Base-by-base conservation (phyloP, 805 yeast genomes). In the Suhomyces tanzawaensis region DNA sequence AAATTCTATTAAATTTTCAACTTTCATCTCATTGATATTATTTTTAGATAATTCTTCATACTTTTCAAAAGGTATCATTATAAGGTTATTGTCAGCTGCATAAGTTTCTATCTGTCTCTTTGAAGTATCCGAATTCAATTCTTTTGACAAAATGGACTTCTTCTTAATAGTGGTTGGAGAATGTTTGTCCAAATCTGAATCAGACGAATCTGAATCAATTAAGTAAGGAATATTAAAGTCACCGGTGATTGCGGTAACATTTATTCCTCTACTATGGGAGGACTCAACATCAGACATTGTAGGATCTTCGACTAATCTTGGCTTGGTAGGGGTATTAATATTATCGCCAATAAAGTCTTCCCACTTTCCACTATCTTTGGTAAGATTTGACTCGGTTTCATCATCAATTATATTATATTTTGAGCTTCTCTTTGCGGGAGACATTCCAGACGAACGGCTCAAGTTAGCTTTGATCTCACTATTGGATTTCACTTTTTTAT, bases 361-460 rank as follows among this genome's bases (percentile, higher is more conserved):
- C 74, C 74, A 68, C 19, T 52, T 51, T 3, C 55, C 59, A 14
- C 48, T 46, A 7, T 53, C 56, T 22, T 40, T 39, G 18, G 23
- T 21, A 4, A 49, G 48, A 26, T 45, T 45, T 11, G 35, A 7
- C 5, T 24, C 50, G 14, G 49, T 46, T 7, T 46, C 53, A 26
- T 60, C 60, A 30, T 62, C 57, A 19, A 57, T 42, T 9, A 66
- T 47, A 25, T 62, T 40, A 39, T 55, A 58, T 32, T 55, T 60
- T 4, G 72, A 65, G 41, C 48, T 54, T 38, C 70, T 53, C 42
- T 66, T 66, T 2, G 63, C 49, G 1, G 73, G 71, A 3, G 71
- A 64, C 4, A 54, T 42, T 4, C 34, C 34, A 0, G 65, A 53
- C 19, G 47, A 48, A 37, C 65, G 47, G 34, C 47, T 55, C 6